Conservation (phyloP, 176 grass and related monocot genomes). For the Avena insularis region DNA sequence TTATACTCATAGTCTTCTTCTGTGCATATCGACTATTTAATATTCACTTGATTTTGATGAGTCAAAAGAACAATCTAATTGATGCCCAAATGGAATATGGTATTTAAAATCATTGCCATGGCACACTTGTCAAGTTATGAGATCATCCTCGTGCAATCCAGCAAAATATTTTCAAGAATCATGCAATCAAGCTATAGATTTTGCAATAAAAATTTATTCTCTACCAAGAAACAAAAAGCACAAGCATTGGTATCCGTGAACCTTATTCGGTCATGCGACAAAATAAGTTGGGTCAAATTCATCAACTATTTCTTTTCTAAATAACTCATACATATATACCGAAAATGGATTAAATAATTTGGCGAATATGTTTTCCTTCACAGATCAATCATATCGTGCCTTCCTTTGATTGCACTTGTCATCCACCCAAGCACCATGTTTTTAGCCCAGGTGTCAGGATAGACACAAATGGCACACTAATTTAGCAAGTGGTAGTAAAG, state of each 20-base stretch:
- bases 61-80: neutral
- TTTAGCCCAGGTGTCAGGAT: conserved; percentile 24
- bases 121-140: conserved; percentile 4
- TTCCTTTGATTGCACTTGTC: neutral
- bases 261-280: neutral
- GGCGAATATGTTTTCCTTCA: conserved; percentile 16
- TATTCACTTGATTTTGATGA: conserved; percentile 2
- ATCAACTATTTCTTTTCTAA: neutral
- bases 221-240: neutral
- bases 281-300: conserved; percentile 40
- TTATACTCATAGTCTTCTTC: neutral
- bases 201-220: neutral
- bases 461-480: conserved; percentile 35
- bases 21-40: neutral
- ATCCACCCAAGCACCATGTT: conserved; percentile 16
- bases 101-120: neutral
- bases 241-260: neutral
- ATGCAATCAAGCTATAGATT: neutral
- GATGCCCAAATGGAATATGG: neutral
- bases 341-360: conserved; percentile 36
- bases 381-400: conserved; percentile 8
- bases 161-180: neutral
- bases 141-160: neutral
- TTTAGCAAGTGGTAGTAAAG: conserved; percentile 44
- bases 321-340: neutral